Base-by-base conservation (phyloP, 2,329 filamentous ascomycete species). In the Colletotrichum graminicola region DNA sequence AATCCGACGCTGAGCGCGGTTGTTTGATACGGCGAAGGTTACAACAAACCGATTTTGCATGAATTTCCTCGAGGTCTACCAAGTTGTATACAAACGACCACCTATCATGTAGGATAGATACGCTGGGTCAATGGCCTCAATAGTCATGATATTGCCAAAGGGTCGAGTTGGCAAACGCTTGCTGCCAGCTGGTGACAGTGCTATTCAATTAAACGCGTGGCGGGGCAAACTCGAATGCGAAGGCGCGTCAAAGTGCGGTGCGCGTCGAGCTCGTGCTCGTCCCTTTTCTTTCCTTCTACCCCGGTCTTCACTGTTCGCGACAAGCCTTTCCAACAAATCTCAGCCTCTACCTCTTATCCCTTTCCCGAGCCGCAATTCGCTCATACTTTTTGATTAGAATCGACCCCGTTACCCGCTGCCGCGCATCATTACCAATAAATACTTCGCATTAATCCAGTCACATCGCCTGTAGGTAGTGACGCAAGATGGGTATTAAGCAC, bases 401-500 rank as follows among this genome's bases (percentile, higher is more conserved):
- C 60, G 18, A 39, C 29, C 23, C 26, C 2, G 26, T 16, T 29
- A 21, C 7, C 49, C 49, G 5, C 8, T 18, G 14, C 8, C 8
- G 12, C 0, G 23, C 34, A 23, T 8, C 5, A 18, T 26, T 3
- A 23, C 41, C 61, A 45, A 43, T 23, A 8, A 54, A 52, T 6
- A 5, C 26, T 21, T 23, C 39, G 2, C 51, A 5, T 21, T 18
- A 29, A 63, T 52, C 6, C 39, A 18, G 32, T 29, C 62, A 61
- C 18, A 36, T n/a, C 5, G 52, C 34, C 60, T 45, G 36, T 36
- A 32, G 32, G 49, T 36, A 41, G 47, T 32, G 54, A 63, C 23
- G 39, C 75, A 84, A 75, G 51, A 91, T 90, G 87, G 87, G 89
- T 81, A 91, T 91, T 76, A 92, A 91, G 86, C 90, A 93, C 77